phyloP scores from a whole-genome alignment of 306 rosid genomes.

The Quercus bicolor region DNA sequence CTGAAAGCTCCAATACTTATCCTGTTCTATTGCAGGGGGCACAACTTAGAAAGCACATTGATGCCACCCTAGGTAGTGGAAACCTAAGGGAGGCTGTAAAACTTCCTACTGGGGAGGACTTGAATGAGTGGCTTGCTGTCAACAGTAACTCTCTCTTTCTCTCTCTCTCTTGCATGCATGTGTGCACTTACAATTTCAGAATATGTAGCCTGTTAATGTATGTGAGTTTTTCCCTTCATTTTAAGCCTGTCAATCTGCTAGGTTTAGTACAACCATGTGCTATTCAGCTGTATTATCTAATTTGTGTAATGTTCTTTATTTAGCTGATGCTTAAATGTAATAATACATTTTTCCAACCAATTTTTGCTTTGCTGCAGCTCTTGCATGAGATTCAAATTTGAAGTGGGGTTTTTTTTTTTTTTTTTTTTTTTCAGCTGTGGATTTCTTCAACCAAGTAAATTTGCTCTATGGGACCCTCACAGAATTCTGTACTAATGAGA shows the following conservation, averaged over 20 bases:
- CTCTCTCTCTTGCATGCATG: background rate
- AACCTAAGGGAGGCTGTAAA: constrained; percentile 83
- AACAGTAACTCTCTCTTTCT: constrained; percentile 43
- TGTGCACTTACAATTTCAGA: background rate
- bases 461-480: constrained; percentile 79
- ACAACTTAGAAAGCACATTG: constrained; percentile 78
- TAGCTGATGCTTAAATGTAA: too few species aligned
- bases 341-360: too few species aligned
- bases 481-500: constrained; percentile 73
- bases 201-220: too few species aligned
- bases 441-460: constrained; percentile 89
- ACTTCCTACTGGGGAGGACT: constrained; percentile 92
- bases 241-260: too few species aligned
- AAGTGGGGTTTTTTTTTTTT: background rate
- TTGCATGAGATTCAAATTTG: too few species aligned
- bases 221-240: too few species aligned
- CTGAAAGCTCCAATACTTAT: background rate
- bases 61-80: constrained; percentile 90
- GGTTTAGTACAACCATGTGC: too few species aligned
- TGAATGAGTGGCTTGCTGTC: constrained; percentile 87
- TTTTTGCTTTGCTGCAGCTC: too few species aligned
- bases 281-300: too few species aligned
- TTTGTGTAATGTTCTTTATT: too few species aligned
- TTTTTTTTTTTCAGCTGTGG: constrained; percentile 57
- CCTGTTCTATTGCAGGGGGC: constrained; percentile 57